A percentile compares a stretch with the other conserved stretches of the same genome.
These are phyloP conservation scores for Aspergillus sp. DNA, from an alignment of 2,329 filamentous ascomycete genomes.

Conservation along the genomic window DNA sequence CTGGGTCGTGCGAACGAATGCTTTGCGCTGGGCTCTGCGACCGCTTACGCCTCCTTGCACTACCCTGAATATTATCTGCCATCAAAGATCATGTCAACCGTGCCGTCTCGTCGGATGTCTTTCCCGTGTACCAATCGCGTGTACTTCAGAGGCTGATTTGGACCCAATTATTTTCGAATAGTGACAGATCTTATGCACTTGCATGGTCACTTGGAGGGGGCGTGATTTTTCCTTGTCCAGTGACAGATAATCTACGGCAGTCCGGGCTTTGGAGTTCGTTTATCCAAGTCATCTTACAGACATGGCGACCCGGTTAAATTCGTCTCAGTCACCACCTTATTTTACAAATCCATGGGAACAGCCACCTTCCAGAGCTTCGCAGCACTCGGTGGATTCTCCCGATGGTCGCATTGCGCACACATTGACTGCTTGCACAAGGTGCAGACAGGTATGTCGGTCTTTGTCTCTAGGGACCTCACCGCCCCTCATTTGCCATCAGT, in stretches of 20 bases:
- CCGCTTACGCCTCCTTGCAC: slow-evolving; percentile 8
- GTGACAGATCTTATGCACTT: no score
- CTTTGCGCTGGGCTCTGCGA: slow-evolving; percentile 1
- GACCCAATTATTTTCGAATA: neutral
- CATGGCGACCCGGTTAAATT: slow-evolving; percentile 17
- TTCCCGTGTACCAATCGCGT: slow-evolving; percentile 8
- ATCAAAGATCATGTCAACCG: slow-evolving; percentile 15
- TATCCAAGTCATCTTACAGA: slow-evolving; percentile 1
- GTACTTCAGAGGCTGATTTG: slow-evolving; percentile 5
- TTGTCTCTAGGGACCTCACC: no score
- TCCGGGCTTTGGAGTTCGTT: neutral
- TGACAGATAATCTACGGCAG: neutral
- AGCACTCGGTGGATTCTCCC: slow-evolving; percentile 24
- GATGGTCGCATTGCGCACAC: slow-evolving; percentile 43
- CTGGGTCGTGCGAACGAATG: slow-evolving; percentile 1
- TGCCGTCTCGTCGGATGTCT: slow-evolving; percentile 8
- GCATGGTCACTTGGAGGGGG: neutral
- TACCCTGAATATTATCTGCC: slow-evolving; percentile 7
- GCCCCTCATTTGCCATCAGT: no score
- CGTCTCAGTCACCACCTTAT: slow-evolving; percentile 12
- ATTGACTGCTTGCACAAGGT: slow-evolving; percentile 46
- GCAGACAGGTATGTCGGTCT: slow-evolving; percentile 39
- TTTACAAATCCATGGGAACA: slow-evolving; percentile 23
- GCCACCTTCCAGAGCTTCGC: slow-evolving; percentile 21
- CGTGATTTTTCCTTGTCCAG: neutral